Percentiles rank a stretch among this genome's conserved stretches.
phyloP scores from a whole-genome alignment of 129 eudicot genomes.

The Helianthus tuberosus region DNA sequence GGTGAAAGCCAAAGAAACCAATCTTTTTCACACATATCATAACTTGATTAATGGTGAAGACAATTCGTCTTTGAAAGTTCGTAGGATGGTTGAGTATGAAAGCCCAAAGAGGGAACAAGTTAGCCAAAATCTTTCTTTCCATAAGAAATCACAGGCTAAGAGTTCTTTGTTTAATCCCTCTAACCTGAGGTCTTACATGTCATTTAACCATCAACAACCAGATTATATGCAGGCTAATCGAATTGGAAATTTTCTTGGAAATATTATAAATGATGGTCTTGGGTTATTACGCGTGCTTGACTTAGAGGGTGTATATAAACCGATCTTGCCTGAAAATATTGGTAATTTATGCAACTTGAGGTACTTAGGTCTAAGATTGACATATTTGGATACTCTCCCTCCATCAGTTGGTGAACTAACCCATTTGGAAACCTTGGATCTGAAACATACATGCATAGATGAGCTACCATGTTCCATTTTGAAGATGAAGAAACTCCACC shows the following conservation, averaged over 20 bases:
- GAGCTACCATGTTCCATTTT: constrained; percentile 51
- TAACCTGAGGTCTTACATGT: constrained; percentile 42
- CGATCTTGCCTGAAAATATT: constrained; percentile 53
- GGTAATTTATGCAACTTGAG: constrained; percentile 51
- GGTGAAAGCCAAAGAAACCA: constrained; percentile 41
- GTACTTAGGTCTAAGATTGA: constrained; percentile 58
- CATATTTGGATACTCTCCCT: constrained; percentile 55
- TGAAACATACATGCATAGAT: constrained; percentile 55
- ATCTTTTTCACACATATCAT: constrained; percentile 45
- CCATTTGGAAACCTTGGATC: constrained; percentile 56
- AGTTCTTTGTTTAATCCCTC: constrained; percentile 20
- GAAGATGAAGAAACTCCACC: constrained; percentile 42
- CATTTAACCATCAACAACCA: constrained; percentile 41
- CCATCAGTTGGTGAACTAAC: constrained; percentile 49
- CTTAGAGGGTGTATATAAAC: constrained; percentile 55
- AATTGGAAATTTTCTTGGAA: constrained; percentile 39
- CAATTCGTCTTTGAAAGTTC: constrained; percentile 15
- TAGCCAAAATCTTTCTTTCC: not conserved
- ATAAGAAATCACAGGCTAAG: constrained; percentile 20
- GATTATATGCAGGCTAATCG: constrained; percentile 44
- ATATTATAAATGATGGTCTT: constrained; percentile 33
- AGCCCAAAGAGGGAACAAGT: constrained; percentile 14
- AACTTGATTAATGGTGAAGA: constrained; percentile 1
- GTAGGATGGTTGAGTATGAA: constrained; percentile 46
- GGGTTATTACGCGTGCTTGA: constrained; percentile 65